Conservation (phyloP, 73 alveolate species). For the Paramecium pentaurelia region DNA sequence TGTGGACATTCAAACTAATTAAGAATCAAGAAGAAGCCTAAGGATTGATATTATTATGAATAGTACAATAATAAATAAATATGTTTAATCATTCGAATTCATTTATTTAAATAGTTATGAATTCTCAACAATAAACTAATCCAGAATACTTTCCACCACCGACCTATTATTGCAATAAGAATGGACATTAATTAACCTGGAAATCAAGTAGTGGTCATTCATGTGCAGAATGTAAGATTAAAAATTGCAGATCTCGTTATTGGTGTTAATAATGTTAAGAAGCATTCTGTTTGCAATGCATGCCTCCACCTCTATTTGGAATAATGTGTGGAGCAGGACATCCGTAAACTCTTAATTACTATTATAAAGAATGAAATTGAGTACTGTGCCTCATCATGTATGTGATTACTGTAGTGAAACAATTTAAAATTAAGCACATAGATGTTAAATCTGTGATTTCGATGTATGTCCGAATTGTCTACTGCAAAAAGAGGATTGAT, state of each 20-base stretch:
- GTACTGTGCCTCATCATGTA: background rate
- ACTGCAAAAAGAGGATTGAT: constrained; percentile 12
- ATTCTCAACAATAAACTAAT: background rate
- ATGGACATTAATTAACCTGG: background rate
- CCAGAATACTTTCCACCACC: constrained; percentile 31
- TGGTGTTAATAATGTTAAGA: background rate
- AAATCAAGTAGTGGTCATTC: background rate
- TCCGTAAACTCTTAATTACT: background rate
- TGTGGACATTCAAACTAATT: constrained; percentile 96
- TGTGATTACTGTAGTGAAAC: constrained; percentile 35
- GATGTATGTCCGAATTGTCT: background rate
- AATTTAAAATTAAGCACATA: background rate
- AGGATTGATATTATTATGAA: constrained; percentile 59
- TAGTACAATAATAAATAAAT: background rate
- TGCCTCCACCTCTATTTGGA: constrained; percentile 41
- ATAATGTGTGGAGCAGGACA: constrained; percentile 41
- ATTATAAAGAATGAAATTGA: background rate
- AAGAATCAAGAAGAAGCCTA: constrained; percentile 98
- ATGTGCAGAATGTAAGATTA: constrained; percentile 7
- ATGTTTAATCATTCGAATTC: background rate
- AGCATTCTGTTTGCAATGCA: constrained; percentile 19
- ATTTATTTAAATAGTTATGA: background rate
- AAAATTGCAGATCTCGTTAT: constrained; percentile 28
- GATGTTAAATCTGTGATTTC: constrained; percentile 6
- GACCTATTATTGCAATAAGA: background rate